phyloP scores from a whole-genome alignment of 495 filamentous ascomycete genomes.

The Neurospora sp. region DNA sequence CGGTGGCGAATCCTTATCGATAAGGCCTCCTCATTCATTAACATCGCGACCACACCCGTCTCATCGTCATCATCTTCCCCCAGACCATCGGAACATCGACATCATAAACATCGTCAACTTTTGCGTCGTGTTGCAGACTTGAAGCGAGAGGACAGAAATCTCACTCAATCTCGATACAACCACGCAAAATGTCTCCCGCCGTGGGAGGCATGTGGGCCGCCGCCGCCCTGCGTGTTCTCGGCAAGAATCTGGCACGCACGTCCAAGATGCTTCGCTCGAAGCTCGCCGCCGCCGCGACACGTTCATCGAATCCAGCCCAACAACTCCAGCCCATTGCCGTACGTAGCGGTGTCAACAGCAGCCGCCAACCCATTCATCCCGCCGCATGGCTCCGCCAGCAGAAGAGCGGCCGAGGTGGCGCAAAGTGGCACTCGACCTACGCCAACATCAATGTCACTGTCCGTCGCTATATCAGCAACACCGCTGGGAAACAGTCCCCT shows the following conservation, averaged over 20 bases:
- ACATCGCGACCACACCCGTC: constrained; percentile 10
- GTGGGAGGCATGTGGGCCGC: constrained; percentile 59
- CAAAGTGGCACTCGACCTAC: constrained; percentile 58
- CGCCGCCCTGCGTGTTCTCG: constrained; percentile 56
- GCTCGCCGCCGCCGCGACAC: constrained; percentile 40
- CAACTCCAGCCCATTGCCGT: constrained; percentile 39
- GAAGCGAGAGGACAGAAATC: not conserved
- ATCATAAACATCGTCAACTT: not conserved
- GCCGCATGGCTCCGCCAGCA: constrained; percentile 60
- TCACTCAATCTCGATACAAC: not conserved
- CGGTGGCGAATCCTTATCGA: constrained; percentile 19
- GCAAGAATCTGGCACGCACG: constrained; percentile 56
- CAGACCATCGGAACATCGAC: not conserved
- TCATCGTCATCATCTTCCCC: constrained; percentile 1
- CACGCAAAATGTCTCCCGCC: constrained; percentile 49
- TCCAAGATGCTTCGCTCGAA: constrained; percentile 51
- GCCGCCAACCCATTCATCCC: constrained; percentile 61
- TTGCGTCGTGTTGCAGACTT: not conserved
- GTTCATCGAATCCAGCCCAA: constrained; percentile 29
- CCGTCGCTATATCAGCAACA: constrained; percentile 49
- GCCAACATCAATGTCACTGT: constrained; percentile 45
- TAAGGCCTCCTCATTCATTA: constrained; percentile 1
- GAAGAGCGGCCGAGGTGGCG: constrained; percentile 36
- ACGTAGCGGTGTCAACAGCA: constrained; percentile 31
- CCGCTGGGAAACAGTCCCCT: constrained; percentile 31